Evolutionary conservation across 257 asterid genomes (phyloP), one percentile per base, ranked within the genome.

Genomic region (Oldenlandia corymbosa): DNA sequence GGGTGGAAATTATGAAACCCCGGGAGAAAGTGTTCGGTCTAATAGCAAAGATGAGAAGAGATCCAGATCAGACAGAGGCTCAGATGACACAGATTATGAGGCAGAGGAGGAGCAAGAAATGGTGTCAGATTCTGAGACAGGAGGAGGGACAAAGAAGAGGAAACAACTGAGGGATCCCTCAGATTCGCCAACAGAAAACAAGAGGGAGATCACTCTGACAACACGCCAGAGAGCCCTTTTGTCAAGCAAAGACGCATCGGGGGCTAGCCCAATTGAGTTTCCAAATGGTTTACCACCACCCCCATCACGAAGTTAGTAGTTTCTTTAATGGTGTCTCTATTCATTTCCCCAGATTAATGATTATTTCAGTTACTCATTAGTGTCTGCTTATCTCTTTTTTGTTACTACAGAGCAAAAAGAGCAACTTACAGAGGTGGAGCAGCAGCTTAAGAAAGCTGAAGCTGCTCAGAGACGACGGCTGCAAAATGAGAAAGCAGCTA

Each of bases 131-230:
- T 79, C 77, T 7, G 91, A 84, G 54, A 74, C 69, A 55, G 95
- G 82, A 32, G 94, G 80, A 47, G n/a, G n/a, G n/a, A n/a, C n/a
- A n/a, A 81, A 68, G 79, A 82, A 77, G 78, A 87, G 80, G 71
- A 85, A 73, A 61, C 86, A 70, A 64, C 84, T 71, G 77, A 87
- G 77, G 80, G 96, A 84, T 73, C 63, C 69, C 49, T 79, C 86
- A 13, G 86, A 79, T 69, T 77, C 85, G 57, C 87, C 81, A 11
- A 51, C 75, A 18, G 95, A 93, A 72, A 83, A 59, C 77, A 84
- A 83, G 79, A 89, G 83, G 74, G 95, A 93, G 69, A 72, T 85
- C 58, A 75, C 87, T 71, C 93, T 93, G 54, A 93, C 99, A 12
- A 84, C 92, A 34, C 99, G 99, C 51, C 99, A 93, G 62, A 80